A percentile compares a stretch with the other conserved stretches of the same genome.
phyloP scores from a whole-genome alignment of 2,329 filamentous ascomycete species.

The Sporothrix brunneoviolacea region DNA sequence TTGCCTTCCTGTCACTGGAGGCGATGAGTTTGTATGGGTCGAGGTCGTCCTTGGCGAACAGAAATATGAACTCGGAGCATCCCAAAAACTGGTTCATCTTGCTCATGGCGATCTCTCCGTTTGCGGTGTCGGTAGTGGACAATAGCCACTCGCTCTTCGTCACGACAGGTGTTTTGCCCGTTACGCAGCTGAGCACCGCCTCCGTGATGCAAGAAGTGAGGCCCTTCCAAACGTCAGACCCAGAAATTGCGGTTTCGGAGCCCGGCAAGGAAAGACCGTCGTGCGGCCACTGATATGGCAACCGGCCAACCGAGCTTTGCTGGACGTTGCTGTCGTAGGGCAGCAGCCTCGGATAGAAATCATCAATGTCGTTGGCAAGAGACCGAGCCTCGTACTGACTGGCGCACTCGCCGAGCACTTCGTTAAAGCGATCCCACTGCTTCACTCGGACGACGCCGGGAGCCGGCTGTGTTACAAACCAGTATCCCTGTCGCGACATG shows the following conservation, averaged over 20 bases:
- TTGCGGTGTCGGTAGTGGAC: conserved; percentile 47
- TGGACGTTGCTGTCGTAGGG: conserved; percentile 33
- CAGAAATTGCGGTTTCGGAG: not conserved
- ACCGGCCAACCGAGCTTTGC: no score
- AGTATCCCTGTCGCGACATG: conserved; percentile 50
- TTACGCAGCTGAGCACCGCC: conserved; percentile 40
- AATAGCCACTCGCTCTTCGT: conserved; percentile 40
- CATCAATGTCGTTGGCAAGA: conserved; percentile 35
- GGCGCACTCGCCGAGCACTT: conserved; percentile 44
- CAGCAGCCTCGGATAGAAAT: conserved; percentile 35
- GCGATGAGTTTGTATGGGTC: conserved; percentile 29
- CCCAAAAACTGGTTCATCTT: conserved; percentile 28
- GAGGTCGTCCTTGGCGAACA: conserved; percentile 40
- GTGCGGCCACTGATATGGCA: not conserved
- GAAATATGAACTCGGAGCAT: conserved; percentile 38
- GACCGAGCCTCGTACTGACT: conserved; percentile 38
- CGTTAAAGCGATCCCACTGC: conserved; percentile 51
- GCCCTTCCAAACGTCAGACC: conserved; percentile 40
- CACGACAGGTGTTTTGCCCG: conserved; percentile 29
- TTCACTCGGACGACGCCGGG: conserved; percentile 36
- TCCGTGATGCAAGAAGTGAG: conserved; percentile 44
- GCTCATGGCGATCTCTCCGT: conserved; percentile 34
- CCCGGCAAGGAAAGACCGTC: not conserved
- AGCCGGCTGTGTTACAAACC: conserved; percentile 39
- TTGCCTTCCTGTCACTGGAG: not conserved